Base-by-base conservation (phyloP, 139 green algal genomes). In the Chlorella sp. region DNA sequence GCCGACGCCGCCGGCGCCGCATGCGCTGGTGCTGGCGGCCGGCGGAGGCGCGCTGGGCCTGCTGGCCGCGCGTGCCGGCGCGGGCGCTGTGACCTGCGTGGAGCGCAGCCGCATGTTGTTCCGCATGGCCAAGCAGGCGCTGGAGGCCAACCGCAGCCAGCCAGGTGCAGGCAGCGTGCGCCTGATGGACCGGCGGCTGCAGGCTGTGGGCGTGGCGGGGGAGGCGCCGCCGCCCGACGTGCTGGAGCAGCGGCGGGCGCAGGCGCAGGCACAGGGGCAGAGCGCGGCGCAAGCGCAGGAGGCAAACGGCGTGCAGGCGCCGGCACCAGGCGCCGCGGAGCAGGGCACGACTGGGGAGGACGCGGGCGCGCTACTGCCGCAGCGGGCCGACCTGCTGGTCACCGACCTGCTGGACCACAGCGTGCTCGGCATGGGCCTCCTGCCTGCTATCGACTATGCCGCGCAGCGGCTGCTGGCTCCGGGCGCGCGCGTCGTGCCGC, bases 321-420 rank as follows among this genome's bases (percentile, higher is more conserved):
- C 15, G 38, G 19, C 29, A 42, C 8, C n/a, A 29, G 65, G 25
- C 11, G 65, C 23, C 11, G 45, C 9, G 31, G 53, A 55, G 25
- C 4, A 60, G 69, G 45, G 33, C n/a, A n/a, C n/a, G 11, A 36
- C 8, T 15, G 36, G 15, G 2, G 46, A 11, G 8, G 74, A 74
- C 12, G 74, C n/a, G 21, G 38, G 40, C 21, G 62, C 77, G 25
- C 42, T 80, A 59, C 60, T 87, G 40, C 62, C 79, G 2, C 27
- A 36, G 9, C 61, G 63, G 8, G 88, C 88, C 25, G 82, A 89
- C 55, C 42, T 93, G 35, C 63, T 93, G 19, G 78, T 93, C 8
- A 89, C 83, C 0, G 88, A 93, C 74, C 60, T 88, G 50, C 27
- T 93, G 15, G 87, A 93, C 73, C 78, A 93, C 67, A 77, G 55